Conservation (phyloP, 2,329 filamentous ascomycete genomes). For the Cytospora chrysosperma region DNA sequence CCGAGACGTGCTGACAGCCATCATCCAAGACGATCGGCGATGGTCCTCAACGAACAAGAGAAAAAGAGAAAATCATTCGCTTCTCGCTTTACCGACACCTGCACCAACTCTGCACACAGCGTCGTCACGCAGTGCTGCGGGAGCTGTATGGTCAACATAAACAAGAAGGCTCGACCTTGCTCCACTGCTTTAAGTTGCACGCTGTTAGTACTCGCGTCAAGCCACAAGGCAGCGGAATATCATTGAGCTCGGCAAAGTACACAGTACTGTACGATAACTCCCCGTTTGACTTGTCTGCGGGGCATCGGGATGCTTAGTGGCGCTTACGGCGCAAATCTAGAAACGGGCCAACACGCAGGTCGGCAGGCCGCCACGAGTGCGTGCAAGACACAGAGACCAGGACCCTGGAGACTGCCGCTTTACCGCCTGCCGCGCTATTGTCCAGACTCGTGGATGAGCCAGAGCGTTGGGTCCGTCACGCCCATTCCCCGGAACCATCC, state of each 20-base stretch:
- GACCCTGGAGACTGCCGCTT: conserved; percentile 20
- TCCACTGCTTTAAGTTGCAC: background rate
- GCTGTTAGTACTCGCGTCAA: background rate
- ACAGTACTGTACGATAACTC: background rate
- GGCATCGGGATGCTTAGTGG: conserved; percentile 3
- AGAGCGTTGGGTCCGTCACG: conserved; percentile 2
- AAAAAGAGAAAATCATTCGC: background rate
- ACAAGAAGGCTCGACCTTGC: background rate
- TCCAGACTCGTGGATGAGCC: conserved; percentile 2
- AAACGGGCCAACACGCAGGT: conserved; percentile 12
- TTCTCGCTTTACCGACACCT: background rate
- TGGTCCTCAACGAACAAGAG: background rate
- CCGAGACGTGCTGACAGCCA: background rate
- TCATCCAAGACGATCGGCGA: background rate
- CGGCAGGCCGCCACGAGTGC: too few relatives aligned
- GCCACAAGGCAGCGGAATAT: background rate
- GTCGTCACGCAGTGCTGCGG: background rate
- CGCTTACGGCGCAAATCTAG: conserved; percentile 22
- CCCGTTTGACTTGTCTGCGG: background rate
- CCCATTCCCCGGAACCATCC: background rate
- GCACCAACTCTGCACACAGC: background rate
- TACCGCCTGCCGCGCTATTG: conserved; percentile 14
- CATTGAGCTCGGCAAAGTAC: background rate
- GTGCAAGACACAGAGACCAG: conserved; percentile 10
- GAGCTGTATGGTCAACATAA: background rate